Evolutionary conservation across 2,329 filamentous ascomycete species (phyloP).

Genomic region (Diplodia seriata): DNA sequence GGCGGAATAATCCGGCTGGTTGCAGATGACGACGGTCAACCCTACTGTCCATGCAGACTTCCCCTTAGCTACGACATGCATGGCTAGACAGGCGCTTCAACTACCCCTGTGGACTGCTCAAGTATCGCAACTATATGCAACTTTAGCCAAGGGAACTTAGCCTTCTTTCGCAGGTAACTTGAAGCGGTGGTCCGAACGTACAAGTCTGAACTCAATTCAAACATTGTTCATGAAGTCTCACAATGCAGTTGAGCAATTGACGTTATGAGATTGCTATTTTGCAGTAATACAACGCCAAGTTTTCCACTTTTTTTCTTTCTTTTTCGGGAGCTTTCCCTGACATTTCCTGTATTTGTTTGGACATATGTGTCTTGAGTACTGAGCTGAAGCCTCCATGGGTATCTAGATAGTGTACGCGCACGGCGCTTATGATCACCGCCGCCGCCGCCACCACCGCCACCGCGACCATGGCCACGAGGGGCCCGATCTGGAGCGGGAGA

Average conservation of each 20-base stretch:
- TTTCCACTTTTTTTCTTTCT: background rate
- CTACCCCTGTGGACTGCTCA: too few species aligned
- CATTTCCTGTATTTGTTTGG: background rate
- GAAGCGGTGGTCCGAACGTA: background rate
- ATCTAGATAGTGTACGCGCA: background rate
- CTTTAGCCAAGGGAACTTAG: background rate
- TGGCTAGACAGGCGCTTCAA: too few species aligned
- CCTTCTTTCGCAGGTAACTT: background rate
- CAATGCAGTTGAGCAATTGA: background rate
- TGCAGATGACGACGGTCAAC: too few species aligned
- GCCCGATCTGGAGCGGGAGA: too few species aligned
- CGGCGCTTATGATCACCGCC: too few species aligned
- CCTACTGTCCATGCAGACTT: too few species aligned
- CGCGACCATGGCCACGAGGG: too few species aligned
- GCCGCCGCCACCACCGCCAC: too few species aligned
- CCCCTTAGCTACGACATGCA: too few species aligned
- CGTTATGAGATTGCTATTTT: background rate
- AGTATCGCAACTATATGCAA: background rate
- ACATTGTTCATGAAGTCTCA: background rate
- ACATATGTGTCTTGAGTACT: background rate
- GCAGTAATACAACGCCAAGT: background rate
- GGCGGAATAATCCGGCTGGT: too few species aligned
- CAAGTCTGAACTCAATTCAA: background rate
- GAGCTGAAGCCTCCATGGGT: background rate
- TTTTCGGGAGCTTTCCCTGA: background rate